phyloP scores from a whole-genome alignment of 305 asterid genomes.

The Andrographis paniculata region DNA sequence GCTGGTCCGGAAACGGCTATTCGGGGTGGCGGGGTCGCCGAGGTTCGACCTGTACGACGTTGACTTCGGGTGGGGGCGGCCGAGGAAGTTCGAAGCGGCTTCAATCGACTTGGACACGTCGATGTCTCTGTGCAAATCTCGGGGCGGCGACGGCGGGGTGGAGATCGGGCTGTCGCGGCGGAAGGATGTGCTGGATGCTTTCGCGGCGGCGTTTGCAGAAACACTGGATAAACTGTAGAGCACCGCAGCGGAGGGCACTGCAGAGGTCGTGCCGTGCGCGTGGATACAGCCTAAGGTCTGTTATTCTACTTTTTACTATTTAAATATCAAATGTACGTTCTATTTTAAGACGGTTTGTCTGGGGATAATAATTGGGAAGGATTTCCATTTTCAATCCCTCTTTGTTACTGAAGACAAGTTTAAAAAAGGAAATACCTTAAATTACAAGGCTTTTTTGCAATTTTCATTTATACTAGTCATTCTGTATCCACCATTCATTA shows the following conservation, averaged over 20 bases:
- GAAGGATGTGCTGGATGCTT: conserved; percentile 34
- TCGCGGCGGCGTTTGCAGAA: conserved; percentile 35
- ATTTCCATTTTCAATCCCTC: too few species aligned
- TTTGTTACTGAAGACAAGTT: too few species aligned
- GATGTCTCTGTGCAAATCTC: conserved; percentile 42
- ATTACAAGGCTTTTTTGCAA: too few species aligned
- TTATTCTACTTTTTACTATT: not conserved
- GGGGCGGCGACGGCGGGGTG: conserved; percentile 40
- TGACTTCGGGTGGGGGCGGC: conserved; percentile 50
- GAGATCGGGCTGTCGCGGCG: conserved; percentile 42
- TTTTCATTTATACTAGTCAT: too few species aligned
- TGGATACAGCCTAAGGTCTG: not conserved
- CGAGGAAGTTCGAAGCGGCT: conserved; percentile 25
- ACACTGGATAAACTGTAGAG: conserved; percentile 28
- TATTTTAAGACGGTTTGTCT: too few species aligned
- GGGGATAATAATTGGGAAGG: too few species aligned
- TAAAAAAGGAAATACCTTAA: too few species aligned
- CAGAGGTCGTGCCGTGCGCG: not conserved
- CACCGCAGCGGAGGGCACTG: not conserved
- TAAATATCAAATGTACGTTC: too few species aligned
- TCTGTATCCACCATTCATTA: too few species aligned
- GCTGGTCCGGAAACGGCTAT: conserved; percentile 17
- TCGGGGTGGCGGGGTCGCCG: conserved; percentile 38
- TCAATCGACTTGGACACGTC: conserved; percentile 30
- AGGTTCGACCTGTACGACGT: conserved; percentile 28